Conservation (phyloP, 1,139 yeast genomes). For the Sugiyamaella paludigena region DNA sequence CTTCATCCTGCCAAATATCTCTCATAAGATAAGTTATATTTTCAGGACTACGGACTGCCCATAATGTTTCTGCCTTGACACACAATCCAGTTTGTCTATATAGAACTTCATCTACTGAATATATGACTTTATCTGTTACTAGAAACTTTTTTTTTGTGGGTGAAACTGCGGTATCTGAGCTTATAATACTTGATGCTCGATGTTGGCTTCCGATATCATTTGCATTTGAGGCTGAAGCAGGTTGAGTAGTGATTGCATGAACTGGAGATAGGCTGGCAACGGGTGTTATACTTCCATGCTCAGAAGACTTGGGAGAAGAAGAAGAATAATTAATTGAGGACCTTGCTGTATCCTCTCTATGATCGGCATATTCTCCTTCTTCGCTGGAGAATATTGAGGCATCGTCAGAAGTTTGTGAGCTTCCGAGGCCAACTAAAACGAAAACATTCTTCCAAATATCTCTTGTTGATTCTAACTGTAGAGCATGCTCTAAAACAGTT, state of each 20-base stretch:
- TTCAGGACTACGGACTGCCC: slow-evolving; percentile 7
- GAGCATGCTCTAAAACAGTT: background rate
- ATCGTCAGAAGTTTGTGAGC: too few relatives aligned
- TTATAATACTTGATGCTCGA: background rate
- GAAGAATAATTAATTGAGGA: too few relatives aligned
- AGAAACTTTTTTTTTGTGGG: background rate
- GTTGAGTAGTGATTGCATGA: too few relatives aligned
- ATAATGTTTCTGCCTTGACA: slow-evolving; percentile 14
- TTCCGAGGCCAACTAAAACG: slow-evolving; percentile 12
- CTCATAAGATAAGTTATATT: slow-evolving; percentile 7
- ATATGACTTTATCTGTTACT: background rate
- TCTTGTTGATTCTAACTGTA: background rate
- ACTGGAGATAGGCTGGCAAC: too few relatives aligned
- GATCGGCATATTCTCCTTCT: too few relatives aligned
- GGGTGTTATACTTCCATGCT: too few relatives aligned
- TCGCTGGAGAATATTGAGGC: too few relatives aligned
- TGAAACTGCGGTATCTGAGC: slow-evolving; percentile 5
- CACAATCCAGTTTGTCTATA: slow-evolving; percentile 12
- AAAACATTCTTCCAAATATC: slow-evolving; percentile 10
- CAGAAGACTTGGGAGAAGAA: background rate
- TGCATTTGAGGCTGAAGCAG: too few relatives aligned
- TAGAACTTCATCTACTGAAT: slow-evolving; percentile 2
- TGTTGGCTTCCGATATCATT: too few relatives aligned
- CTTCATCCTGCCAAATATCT: slow-evolving; percentile 16
- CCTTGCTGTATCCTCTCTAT: background rate